phyloP scores from a whole-genome alignment of 306 rosid genomes.

The Crataegus laevigata region DNA sequence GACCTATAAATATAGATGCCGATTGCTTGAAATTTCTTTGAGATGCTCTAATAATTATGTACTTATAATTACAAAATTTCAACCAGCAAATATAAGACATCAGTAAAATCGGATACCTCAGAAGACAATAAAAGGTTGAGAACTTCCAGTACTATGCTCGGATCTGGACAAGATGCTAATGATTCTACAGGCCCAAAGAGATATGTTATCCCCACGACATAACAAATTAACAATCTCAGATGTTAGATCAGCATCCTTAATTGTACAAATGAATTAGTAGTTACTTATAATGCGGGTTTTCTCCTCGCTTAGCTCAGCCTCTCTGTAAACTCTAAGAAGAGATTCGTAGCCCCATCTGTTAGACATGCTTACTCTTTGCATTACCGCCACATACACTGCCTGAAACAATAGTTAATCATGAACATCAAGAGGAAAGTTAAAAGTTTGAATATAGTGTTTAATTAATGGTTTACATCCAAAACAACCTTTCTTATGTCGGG shows the following conservation, averaged over 20 bases:
- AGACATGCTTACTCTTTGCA: slow-evolving; percentile 51
- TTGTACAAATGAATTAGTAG: background rate
- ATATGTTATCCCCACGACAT: background rate
- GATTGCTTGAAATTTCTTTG: background rate
- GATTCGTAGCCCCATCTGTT: slow-evolving; percentile 61
- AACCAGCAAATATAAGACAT: background rate
- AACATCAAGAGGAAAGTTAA: slow-evolving; percentile 19
- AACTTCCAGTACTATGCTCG: slow-evolving; percentile 34
- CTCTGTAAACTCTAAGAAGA: slow-evolving; percentile 69
- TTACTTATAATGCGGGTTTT: slow-evolving; percentile 76
- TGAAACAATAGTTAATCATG: slow-evolving; percentile 28
- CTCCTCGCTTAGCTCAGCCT: slow-evolving; percentile 82
- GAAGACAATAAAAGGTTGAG: slow-evolving; percentile 38
- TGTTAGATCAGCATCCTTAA: background rate
- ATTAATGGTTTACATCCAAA: slow-evolving; percentile 7
- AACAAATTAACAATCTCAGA: background rate
- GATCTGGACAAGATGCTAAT: slow-evolving; percentile 36
- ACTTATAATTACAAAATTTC: background rate
- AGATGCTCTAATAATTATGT: slow-evolving; percentile 1
- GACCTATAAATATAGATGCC: slow-evolving; percentile 33
- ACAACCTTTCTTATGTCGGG: slow-evolving; percentile 80
- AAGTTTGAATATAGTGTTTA: background rate
- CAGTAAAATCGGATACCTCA: slow-evolving; percentile 18
- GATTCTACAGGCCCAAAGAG: slow-evolving; percentile 18
- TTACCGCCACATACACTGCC: slow-evolving; percentile 76